Evolutionary conservation across 1,139 yeast species (phyloP).

Genomic region (Yamadazyma friedrichii): DNA sequence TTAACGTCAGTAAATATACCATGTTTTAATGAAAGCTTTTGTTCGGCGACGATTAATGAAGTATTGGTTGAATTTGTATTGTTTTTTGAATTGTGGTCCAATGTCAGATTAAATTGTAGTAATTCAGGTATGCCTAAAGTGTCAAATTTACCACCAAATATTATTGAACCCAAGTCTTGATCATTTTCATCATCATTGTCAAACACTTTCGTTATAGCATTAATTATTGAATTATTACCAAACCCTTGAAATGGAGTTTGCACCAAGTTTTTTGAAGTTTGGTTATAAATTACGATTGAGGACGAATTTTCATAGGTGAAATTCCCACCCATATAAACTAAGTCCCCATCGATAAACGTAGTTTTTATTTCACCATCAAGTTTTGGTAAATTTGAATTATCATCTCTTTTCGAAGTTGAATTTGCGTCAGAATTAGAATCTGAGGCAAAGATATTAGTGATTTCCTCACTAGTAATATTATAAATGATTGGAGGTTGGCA

Average conservation of each 20-base stretch:
- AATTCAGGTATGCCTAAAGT: constrained; percentile 58
- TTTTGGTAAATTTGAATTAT: constrained; percentile 12
- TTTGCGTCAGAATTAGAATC: constrained; percentile 12
- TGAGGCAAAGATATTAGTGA: constrained; percentile 34
- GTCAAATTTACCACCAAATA: constrained; percentile 79
- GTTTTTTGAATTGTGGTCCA: constrained; percentile 22
- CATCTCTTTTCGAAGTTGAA: constrained; percentile 21
- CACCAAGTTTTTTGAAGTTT: constrained; percentile 37
- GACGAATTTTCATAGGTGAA: constrained; percentile 54
- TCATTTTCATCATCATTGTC: constrained; percentile 24
- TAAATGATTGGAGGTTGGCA: constrained; percentile 54
- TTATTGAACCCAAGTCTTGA: constrained; percentile 38
- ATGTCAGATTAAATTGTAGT: constrained; percentile 31
- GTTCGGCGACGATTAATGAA: constrained; percentile 56
- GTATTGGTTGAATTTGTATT: constrained; percentile 30
- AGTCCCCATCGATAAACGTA: constrained; percentile 42
- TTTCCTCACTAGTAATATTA: constrained; percentile 45
- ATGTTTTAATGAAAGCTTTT: constrained; percentile 60
- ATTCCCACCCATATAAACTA: constrained; percentile 80
- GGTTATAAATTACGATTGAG: constrained; percentile 69
- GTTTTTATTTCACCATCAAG: constrained; percentile 53
- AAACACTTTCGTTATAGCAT: constrained; percentile 59
- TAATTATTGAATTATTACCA: constrained; percentile 55
- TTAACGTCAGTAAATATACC: constrained; percentile 61
- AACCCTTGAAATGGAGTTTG: constrained; percentile 79